Evolutionary conservation across 768 basidiomycete genomes (phyloP).

Genomic region (Cystofilobasidium macerans): DNA sequence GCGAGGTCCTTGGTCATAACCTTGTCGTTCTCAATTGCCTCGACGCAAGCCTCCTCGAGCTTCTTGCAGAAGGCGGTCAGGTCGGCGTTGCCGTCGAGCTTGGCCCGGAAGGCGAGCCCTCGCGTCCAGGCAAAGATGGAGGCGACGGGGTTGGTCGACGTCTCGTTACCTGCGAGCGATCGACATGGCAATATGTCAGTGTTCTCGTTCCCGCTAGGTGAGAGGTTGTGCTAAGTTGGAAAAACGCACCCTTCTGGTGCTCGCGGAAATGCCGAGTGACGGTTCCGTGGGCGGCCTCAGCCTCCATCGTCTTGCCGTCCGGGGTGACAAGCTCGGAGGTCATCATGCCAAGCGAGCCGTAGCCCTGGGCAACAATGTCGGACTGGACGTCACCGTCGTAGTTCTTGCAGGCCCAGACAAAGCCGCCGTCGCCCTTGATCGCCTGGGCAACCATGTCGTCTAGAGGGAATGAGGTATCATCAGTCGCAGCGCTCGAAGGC

Average conservation of each 20-base stretch:
- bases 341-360: conserved; percentile 97
- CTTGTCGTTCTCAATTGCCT: conserved; percentile 78
- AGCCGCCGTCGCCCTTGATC: conserved; percentile 91
- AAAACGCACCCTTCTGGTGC: conserved; percentile 56
- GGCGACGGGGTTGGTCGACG: conserved; percentile 95
- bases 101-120: conserved; percentile 70
- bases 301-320: conserved; percentile 82
- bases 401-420: conserved; percentile 63
- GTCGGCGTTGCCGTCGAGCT: conserved; percentile 69
- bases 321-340: conserved; percentile 78
- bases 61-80: conserved; percentile 63
- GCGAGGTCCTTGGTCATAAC: conserved; percentile 98
- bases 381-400: conserved; percentile 68
- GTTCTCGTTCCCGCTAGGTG: not conserved
- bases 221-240: too few species aligned
- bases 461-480: not conserved
- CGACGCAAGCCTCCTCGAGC: conserved; percentile 77
- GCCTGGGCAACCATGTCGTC: conserved; percentile 85
- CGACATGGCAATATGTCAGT: too few species aligned
- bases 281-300: conserved; percentile 92
- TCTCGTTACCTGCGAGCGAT: conserved; percentile 60
- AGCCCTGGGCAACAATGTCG: conserved; percentile 95
- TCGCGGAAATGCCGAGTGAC: conserved; percentile 96
- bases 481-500: not conserved
- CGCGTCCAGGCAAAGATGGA: conserved; percentile 99